phyloP scores from a whole-genome alignment of 2,329 filamentous ascomycete species.

The Paraphaeosphaeria minitans region DNA sequence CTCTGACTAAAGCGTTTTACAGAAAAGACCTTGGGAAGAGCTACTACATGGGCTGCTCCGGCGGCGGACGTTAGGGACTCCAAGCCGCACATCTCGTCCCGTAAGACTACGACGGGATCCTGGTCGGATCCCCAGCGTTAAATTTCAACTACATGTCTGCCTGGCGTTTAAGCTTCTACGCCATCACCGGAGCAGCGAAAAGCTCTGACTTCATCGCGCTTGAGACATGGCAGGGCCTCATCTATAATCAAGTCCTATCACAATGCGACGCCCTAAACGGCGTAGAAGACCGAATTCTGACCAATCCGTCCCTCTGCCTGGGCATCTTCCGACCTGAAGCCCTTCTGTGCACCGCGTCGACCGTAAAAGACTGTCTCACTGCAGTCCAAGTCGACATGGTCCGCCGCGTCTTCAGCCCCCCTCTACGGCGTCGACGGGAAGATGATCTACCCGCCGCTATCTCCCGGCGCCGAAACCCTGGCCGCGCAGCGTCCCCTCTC shows the following conservation, averaged over 20 bases:
- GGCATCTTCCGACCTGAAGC: constrained; percentile 46
- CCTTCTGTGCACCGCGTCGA: constrained; percentile 40
- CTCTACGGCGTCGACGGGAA: constrained; percentile 49
- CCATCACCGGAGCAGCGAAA: constrained; percentile 28
- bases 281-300: constrained; percentile 55
- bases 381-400: constrained; percentile 50
- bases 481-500: constrained; percentile 46
- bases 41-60: constrained; percentile 44
- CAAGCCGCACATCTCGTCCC: constrained; percentile 36
- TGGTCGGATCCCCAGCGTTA: constrained; percentile 39
- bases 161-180: constrained; percentile 39
- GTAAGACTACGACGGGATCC: constrained; percentile 41
- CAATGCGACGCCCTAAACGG: constrained; percentile 59
- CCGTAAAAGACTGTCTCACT: constrained; percentile 48
- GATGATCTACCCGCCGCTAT: constrained; percentile 55
- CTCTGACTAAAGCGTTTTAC: constrained; percentile 47
- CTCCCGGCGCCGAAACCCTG: constrained; percentile 52
- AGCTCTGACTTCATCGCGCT: constrained; percentile 30
- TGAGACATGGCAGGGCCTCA: constrained; percentile 34
- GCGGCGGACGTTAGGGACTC: constrained; percentile 42
- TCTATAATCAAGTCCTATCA: constrained; percentile 52
- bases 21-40: constrained; percentile 32
- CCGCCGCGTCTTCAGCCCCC: constrained; percentile 49
- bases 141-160: constrained; percentile 38
- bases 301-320: constrained; percentile 47